Evolutionary conservation across 352 stramenopile genomes (phyloP).

Genomic region (Sclerospora graminicola): DNA sequence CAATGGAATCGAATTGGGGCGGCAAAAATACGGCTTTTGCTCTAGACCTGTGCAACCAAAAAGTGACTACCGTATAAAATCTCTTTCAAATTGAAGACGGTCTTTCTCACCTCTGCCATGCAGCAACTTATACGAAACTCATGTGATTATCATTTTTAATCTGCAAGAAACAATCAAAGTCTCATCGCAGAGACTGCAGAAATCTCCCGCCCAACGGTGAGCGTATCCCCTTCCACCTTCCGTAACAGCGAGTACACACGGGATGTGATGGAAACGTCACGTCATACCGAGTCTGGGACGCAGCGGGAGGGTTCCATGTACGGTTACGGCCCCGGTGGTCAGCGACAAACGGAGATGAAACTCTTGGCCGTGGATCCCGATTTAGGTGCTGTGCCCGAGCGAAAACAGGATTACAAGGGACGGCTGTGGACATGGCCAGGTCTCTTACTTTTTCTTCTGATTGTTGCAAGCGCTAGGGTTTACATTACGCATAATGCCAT

Average conservation of each 20-base stretch:
- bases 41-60: no score
- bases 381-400: conserved; percentile 24
- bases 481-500: conserved; percentile 43
- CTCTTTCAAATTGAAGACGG: no score
- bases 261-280: conserved; percentile 3
- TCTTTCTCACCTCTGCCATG: no score
- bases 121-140: no score
- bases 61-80: no score
- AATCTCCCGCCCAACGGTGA: background rate
- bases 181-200: background rate
- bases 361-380: conserved; percentile 41
- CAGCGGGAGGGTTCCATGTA: conserved; percentile 15
- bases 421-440: conserved; percentile 55
- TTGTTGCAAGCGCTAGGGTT: conserved; percentile 28
- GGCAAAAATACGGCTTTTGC: no score
- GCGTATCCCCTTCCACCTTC: conserved; percentile 11
- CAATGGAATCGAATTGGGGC: no score
- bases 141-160: no score
- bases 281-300: conserved; percentile 26
- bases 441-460: conserved; percentile 34
- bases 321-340: conserved; percentile 8
- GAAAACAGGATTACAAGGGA: conserved; percentile 56
- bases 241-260: conserved; percentile 27
- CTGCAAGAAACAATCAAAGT: no score
- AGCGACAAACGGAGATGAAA: conserved; percentile 53